A percentile compares a stretch with the other conserved stretches of the same genome.
These are phyloP conservation scores for Beta vulgaris DNA, from an alignment of 148 eudicot species.

Conservation along the genomic window DNA sequence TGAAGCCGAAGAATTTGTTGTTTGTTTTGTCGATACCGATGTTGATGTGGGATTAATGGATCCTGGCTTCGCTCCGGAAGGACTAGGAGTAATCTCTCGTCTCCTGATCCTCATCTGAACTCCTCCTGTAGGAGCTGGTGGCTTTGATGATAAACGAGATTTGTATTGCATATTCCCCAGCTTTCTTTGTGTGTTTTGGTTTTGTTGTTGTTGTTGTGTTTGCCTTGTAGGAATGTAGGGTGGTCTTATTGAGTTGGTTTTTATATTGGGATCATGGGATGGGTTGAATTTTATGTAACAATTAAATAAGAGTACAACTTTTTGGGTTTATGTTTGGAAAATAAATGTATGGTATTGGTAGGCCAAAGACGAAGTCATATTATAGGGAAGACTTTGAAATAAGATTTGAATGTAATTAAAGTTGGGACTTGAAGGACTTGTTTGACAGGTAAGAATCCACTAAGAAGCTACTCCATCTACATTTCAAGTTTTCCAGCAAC, in stretches of 20 bases:
- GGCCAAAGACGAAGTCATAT: constrained; percentile 23
- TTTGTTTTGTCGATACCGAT: not conserved
- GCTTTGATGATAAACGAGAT: constrained; percentile 17
- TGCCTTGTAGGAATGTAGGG: too few species aligned
- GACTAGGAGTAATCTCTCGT: not conserved
- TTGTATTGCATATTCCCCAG: constrained; percentile 23
- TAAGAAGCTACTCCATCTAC: not conserved
- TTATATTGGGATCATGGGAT: too few species aligned
- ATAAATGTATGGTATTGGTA: too few species aligned
- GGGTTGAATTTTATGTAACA: too few species aligned
- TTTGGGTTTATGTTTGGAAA: too few species aligned
- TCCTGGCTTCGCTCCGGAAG: not conserved
- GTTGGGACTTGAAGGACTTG: not conserved
- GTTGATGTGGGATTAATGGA: not conserved
- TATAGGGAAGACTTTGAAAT: constrained; percentile 13
- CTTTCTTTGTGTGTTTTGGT: not conserved
- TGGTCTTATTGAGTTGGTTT: not conserved
- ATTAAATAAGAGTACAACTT: too few species aligned
- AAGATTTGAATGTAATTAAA: constrained; percentile 19
- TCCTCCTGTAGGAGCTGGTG: constrained; percentile 19
- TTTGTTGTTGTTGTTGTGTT: not conserved
- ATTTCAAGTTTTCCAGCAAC: constrained; percentile 25
- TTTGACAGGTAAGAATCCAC: constrained; percentile 29
- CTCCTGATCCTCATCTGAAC: constrained; percentile 13
- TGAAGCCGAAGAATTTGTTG: not conserved